These are phyloP conservation scores for Rhodotorula sp. DNA, from an alignment of 1,284 basidiomycete species.

Conservation along the genomic window DNA sequence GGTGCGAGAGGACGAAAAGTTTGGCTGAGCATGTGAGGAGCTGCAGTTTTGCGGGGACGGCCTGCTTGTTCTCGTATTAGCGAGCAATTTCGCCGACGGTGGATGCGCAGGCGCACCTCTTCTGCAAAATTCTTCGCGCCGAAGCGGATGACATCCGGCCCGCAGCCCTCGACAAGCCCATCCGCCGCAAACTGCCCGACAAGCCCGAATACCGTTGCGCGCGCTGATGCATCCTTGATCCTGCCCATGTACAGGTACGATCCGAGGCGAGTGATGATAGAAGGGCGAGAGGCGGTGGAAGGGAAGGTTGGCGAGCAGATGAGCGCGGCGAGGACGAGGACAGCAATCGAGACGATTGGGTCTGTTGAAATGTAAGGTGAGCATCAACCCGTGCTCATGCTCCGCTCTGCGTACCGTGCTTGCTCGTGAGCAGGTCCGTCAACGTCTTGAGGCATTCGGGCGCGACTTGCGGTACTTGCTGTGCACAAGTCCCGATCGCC, in stretches of 20 bases:
- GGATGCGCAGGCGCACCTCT: slow-evolving; percentile 71
- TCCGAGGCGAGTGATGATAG: slow-evolving; percentile 64
- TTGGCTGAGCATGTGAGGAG: slow-evolving; percentile 78
- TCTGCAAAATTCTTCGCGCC: slow-evolving; percentile 67
- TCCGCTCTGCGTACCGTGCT: slow-evolving; percentile 58
- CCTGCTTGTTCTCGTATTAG: slow-evolving; percentile 50
- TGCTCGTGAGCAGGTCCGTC: slow-evolving; percentile 66
- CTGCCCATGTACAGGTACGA: slow-evolving; percentile 66
- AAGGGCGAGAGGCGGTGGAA: slow-evolving; percentile 15
- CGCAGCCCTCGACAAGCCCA: slow-evolving; percentile 47
- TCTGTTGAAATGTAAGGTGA: slow-evolving; percentile 52
- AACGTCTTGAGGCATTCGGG: slow-evolving; percentile 70
- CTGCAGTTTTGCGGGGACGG: slow-evolving; percentile 70
- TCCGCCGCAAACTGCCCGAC: slow-evolving; percentile 75
- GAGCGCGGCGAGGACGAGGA: slow-evolving; percentile 78
- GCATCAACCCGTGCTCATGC: not conserved
- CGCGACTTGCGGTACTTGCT: slow-evolving; percentile 63
- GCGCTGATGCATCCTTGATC: slow-evolving; percentile 71
- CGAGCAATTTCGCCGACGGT: too few species aligned
- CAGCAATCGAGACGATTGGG: slow-evolving; percentile 68
- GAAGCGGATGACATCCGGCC: slow-evolving; percentile 78
- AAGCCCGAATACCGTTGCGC: slow-evolving; percentile 83
- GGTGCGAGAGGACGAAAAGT: slow-evolving; percentile 65
- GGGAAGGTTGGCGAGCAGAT: slow-evolving; percentile 57
- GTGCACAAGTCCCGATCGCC: slow-evolving; percentile 74